Evolutionary conservation across 768 basidiomycete species (phyloP), one percentile per base, ranked within the genome.

Genomic region (Russula sp.): DNA sequence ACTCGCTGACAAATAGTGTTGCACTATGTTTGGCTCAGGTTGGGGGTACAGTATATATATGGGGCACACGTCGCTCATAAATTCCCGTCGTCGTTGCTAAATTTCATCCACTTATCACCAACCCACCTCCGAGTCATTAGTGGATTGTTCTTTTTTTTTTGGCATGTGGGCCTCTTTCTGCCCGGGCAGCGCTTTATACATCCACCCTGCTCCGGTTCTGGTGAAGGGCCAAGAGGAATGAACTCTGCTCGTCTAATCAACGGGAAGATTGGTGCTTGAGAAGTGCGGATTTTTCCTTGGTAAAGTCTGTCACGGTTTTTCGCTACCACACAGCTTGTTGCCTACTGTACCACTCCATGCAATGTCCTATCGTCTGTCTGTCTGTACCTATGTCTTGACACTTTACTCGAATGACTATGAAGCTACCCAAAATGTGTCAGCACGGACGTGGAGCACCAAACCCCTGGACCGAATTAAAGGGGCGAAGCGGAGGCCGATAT

Each of bases 191-290:
- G 56, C 48, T 62, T 58, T 55, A 59, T 31, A 52, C 45, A 34
- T 49, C 55, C 67, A 69, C 61, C 64, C 68, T 69, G 67, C 64
- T 60, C 52, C 68, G 67, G 68, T 69, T 69, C 68, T 69, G 68
- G 68, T 69, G 68, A 69, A 57, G 13, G 50, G 68, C 68, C 68
- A 57, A 69, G 44, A 69, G 5, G 0, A 61, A 60, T 44, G 39
- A 6, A 39, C 9, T 58, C 32, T 63, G 47, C 45, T 39, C 51
- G 61, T 54, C 54, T 61, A 69, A 66, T 67, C 57, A 61, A 22
- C 51, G 54, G 64, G 47, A 50, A 58, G 59, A 57, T 59, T 63
- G 66, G 68, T 62, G 52, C 54, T 59, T 64, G 64, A 68, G 68
- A 69, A 69, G 67, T 66, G 67, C 51, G 22, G 55, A 49, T 35